These are phyloP conservation scores for Botryotinia narcissicola DNA, from an alignment of 2,329 filamentous ascomycete species.

Conservation along the genomic window DNA sequence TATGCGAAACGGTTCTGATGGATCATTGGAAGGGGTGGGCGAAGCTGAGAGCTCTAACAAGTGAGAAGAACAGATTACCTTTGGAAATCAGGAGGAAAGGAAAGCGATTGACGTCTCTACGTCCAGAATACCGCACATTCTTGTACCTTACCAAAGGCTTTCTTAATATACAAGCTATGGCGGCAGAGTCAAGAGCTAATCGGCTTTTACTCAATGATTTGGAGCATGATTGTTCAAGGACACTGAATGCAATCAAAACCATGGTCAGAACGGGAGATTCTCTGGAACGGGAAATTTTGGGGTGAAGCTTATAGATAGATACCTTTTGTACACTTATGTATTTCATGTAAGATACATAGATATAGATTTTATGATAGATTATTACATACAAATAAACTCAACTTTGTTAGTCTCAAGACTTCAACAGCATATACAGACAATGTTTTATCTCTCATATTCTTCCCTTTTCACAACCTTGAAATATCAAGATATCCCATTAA, in stretches of 20 bases:
- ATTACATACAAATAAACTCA: slow-evolving; percentile 5
- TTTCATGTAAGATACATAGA: slow-evolving; percentile 3
- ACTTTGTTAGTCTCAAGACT: not conserved
- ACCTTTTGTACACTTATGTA: not conserved
- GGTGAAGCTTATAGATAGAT: not conserved
- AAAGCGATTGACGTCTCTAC: slow-evolving; percentile 27
- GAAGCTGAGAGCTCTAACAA: slow-evolving; percentile 27
- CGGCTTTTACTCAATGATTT: slow-evolving; percentile 32
- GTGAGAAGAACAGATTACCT: slow-evolving; percentile 31
- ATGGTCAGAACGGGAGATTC: slow-evolving; percentile 34
- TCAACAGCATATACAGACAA: not conserved
- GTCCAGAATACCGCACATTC: slow-evolving; percentile 36
- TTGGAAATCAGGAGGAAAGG: slow-evolving; percentile 30
- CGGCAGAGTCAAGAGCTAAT: slow-evolving; percentile 31
- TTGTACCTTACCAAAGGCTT: slow-evolving; percentile 35
- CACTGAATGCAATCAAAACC: slow-evolving; percentile 34
- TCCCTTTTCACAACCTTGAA: not conserved
- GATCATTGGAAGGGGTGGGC: slow-evolving; percentile 73
- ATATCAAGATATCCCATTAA: slow-evolving; percentile 2
- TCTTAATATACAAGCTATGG: slow-evolving; percentile 33
- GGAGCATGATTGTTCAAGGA: slow-evolving; percentile 35
- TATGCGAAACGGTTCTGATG: slow-evolving; percentile 79
- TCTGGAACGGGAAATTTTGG: slow-evolving; percentile 30
- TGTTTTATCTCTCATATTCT: not conserved
- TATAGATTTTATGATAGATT: not conserved